Conservation (phyloP, 2,329 filamentous ascomycete genomes). For the Microdochium trichocladiopsis region DNA sequence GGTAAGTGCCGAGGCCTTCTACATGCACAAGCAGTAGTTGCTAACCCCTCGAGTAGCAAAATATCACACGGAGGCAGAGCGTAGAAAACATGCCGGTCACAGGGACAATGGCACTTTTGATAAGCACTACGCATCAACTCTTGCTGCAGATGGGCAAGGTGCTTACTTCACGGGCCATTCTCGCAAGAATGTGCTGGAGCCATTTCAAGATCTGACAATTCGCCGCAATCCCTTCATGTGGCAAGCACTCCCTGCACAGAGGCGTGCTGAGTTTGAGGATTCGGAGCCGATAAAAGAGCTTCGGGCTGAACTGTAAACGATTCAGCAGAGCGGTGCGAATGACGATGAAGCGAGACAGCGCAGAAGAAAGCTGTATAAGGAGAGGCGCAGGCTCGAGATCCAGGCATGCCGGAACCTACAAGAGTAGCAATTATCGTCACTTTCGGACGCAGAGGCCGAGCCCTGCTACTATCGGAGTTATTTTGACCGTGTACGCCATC, state of each 20-base stretch:
- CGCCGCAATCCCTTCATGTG: not conserved
- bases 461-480: not conserved
- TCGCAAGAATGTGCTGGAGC: not conserved
- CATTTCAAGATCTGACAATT: not conserved
- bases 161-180: not conserved
- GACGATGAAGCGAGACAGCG: not conserved
- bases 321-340: not conserved
- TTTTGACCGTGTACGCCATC: not conserved
- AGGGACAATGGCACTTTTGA: not conserved
- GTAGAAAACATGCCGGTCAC: not conserved
- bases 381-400: not conserved
- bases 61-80: too few species aligned
- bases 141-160: not conserved
- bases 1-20: not conserved
- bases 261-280: not conserved
- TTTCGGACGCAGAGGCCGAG: not conserved
- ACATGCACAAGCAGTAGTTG: not conserved
- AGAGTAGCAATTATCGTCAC: not conserved
- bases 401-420: not conserved
- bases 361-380: not conserved
- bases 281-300: not conserved
- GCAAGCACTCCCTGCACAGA: not conserved
- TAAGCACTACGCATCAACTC: not conserved
- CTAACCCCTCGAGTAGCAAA: not conserved
- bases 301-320: not conserved